Base-by-base conservation (phyloP, 192 early-diverging fungal species). In the Diversispora eburnea region DNA sequence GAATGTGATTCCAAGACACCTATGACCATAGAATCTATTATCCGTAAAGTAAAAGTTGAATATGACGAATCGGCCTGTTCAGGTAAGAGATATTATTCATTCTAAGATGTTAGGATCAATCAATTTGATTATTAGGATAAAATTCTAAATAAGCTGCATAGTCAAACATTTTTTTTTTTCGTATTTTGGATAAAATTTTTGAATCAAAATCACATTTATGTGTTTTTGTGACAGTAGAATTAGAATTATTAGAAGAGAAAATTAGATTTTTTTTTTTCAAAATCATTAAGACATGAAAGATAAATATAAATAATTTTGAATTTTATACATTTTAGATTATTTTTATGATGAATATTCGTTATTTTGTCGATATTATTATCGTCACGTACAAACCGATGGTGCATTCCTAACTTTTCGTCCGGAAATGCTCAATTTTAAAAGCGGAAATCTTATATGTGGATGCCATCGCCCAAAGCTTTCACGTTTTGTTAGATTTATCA, bases 361-460 rank as follows among this genome's bases (percentile, higher is more conserved):
- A 17, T 69, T 69, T 25, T 69, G 67, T 54, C 67, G 67, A 15
- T 64, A 69, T 54, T 20, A 69, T 52, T 51, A 55, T 39, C 33
- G 48, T 15, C 52, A 69, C 33, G 42, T 33, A 33, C 25, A 54
- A 54, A 54, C 6, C 12, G 51, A 54, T 17, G 51, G n/a, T 54
- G 12, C 51, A 3, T 54, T 54, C 51, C 0, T 54, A 13, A 17
- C 51, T 54, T 54, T 70, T 5, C 52, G 41, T 43, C 13, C 52
- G 42, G 55, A 10, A 5, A 57, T 70, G 25, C 58, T 46, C 20
- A 20, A 13, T 49, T 22, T 25, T 5, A 54, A 46, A 46, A 12
- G 33, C 8, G 41, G 12, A 46, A 19, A 55, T 20, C 54, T 71
- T 20, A 48, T 20, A 0, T 58, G 69, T 12, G 57, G 51, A 10